These are phyloP conservation scores for Cercospora canescens DNA, from an alignment of 2,329 filamentous ascomycete genomes.

Conservation along the genomic window DNA sequence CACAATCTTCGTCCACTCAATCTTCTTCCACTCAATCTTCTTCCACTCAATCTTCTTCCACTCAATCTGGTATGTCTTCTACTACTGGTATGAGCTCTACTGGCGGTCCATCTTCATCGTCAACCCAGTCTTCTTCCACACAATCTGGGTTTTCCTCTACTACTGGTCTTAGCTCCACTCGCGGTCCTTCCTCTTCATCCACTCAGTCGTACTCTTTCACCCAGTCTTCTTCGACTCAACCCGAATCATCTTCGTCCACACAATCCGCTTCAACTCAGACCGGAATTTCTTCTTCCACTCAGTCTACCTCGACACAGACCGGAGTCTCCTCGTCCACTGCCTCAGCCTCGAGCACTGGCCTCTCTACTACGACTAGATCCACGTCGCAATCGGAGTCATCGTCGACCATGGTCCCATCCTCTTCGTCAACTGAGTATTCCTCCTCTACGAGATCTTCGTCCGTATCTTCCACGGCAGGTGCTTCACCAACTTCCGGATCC, in stretches of 20 bases:
- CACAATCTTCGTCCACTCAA: background rate
- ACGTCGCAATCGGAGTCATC: background rate
- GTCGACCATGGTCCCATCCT: background rate
- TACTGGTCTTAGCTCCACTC: too few species aligned
- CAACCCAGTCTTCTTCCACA: background rate
- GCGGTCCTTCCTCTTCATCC: too few species aligned
- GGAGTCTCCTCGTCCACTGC: background rate
- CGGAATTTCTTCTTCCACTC: background rate
- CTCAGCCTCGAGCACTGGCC: background rate
- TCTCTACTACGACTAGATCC: background rate
- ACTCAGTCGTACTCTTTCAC: too few species aligned
- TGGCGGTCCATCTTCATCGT: background rate
- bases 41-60: background rate
- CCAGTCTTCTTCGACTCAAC: too few species aligned
- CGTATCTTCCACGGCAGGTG: background rate
- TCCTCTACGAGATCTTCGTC: background rate
- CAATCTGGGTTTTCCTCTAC: too few species aligned
- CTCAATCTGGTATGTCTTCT: too few species aligned
- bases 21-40: background rate
- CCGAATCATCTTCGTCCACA: background rate
- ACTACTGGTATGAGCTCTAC: background rate
- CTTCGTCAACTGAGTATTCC: background rate
- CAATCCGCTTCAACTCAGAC: background rate
- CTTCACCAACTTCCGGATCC: background rate
- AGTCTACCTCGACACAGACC: background rate